Evolutionary conservation across 306 rosid genomes (phyloP), one percentile per base, ranked within the genome.

Genomic region (Ormosia emarginata): DNA sequence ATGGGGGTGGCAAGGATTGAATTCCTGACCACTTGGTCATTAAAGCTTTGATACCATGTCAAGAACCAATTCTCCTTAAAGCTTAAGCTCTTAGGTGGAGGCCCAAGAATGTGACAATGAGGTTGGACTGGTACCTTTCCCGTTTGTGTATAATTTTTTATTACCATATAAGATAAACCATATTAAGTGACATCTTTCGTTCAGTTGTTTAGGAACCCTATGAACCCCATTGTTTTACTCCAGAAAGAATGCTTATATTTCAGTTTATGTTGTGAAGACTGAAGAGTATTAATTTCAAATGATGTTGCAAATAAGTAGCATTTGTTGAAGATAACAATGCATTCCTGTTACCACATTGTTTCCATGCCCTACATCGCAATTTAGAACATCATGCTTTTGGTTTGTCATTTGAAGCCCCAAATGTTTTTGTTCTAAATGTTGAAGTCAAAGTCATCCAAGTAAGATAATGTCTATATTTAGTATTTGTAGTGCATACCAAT

Each of bases 401-500:
- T 55, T 39, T 24, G 46, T 78, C 30, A 67, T 18, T 78, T 58
- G 57, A 77, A 69, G 6, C 36, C 30, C 61, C 64, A 75, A 34
- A 15, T 69, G 52, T 71, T 57, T 79, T 79, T 67, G 71, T 57
- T 79, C 47, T 41, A 56, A 46, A 57, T 78, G 40, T 74, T 6
- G 18, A 57, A 62, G 12, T 36, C 49, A 17, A 58, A 56, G 78
- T 72, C 58, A 77, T 66, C 68, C 57, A 40, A n/a, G 66, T 65
- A 15, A 81, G 78, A 62, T 43, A 32, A 40, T 65, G 44, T 53
- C 73, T 15, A 11, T 58, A 10, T 63, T 43, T 66, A 55, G 64
- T 64, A 6, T 79, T 65, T 29, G 8, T 49, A 79, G 40, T 72
- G 81, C 24, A 79, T 69, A 62, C 34, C 36, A 57, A 5, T 62